Conservation (phyloP, 495 filamentous ascomycete species). For the Daldinia concentrica region DNA sequence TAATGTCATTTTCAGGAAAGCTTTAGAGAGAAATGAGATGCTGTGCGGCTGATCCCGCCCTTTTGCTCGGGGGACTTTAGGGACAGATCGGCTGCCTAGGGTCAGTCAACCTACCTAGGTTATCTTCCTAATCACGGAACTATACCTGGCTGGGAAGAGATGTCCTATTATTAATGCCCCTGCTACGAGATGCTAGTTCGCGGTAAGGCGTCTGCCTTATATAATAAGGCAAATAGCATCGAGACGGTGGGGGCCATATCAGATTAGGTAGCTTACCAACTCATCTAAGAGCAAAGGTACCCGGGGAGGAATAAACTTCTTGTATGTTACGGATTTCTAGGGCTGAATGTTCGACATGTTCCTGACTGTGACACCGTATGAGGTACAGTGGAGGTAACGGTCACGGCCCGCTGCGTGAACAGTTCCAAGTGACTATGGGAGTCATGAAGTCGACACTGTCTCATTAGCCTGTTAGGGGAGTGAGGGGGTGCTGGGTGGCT, state of each 20-base stretch:
- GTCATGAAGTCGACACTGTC: slow-evolving; percentile 21
- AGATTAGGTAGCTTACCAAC: background rate
- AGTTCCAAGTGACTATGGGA: slow-evolving; percentile 25
- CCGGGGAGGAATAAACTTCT: slow-evolving; percentile 16
- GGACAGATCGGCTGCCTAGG: slow-evolving; percentile 43
- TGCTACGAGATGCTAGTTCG: slow-evolving; percentile 8
- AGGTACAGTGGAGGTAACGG: slow-evolving; percentile 18
- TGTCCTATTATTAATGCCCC: slow-evolving; percentile 22
- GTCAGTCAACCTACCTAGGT: slow-evolving; percentile 30
- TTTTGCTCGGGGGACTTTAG: slow-evolving; percentile 23
- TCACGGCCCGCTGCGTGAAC: slow-evolving; percentile 34
- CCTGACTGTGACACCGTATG: slow-evolving; percentile 28
- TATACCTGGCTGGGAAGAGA: slow-evolving; percentile 34
- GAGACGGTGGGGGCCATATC: slow-evolving; percentile 13
- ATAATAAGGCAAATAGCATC: slow-evolving; percentile 12
- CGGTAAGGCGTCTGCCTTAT: slow-evolving; percentile 4
- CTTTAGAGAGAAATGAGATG: slow-evolving; percentile 37
- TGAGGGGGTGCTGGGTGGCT: slow-evolving; percentile 26
- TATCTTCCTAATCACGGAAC: slow-evolving; percentile 13
- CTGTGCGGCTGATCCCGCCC: slow-evolving; percentile 49
- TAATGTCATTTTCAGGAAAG: slow-evolving; percentile 34
- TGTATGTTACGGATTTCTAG: slow-evolving; percentile 37
- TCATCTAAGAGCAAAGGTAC: background rate
- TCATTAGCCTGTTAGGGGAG: slow-evolving; percentile 18
- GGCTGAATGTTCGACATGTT: slow-evolving; percentile 35